Evolutionary conservation across 2,329 filamentous ascomycete genomes (phyloP), one percentile per base, ranked within the genome.

Genomic region (Aureobasidium sp.): DNA sequence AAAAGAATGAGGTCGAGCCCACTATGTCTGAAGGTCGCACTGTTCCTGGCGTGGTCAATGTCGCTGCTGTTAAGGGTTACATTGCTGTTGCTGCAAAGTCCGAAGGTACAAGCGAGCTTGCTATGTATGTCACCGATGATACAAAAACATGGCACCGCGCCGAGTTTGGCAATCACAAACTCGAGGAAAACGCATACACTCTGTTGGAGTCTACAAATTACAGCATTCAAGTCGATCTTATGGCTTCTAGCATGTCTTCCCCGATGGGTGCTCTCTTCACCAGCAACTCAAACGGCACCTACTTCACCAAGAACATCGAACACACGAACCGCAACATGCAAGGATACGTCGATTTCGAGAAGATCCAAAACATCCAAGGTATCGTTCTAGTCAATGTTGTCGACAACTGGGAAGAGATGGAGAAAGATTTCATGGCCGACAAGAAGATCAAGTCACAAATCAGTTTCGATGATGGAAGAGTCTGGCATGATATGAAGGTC

Each of bases 271-370:
- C 92, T 15, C 85, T 99, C 65, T 95, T 98, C 74, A 97, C 94
- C 8, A 98, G 95, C 76, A 99, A 99, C 77, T 98, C 95, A 38
- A 97, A 98, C 76, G 96, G 96, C 67, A 98, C 94, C 3, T 98
- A 95, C 78, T 99, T 98, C 77, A 96, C 93, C 2, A 90, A 92
- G 74, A 98, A 97, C 73, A 87, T 95, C 65, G 93, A 97, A 67
- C 92, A 98, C 77, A 98, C 95, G 40, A 98, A 99, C 78, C 92
- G 95, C 72, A 92, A 95, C 73, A 72, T 77, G 13, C 80, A 82
- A 33, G 94, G 94, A 3, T 88, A 90, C 66, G 95, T 99, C 59
- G 96, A 99, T 77, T 99, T 98, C 73, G 96, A 99, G 77, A 97
- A 97, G 80, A 90, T 99, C 61, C 87, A 91, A 47, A 91, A 92